These are phyloP conservation scores for Breviolum minutum DNA, from an alignment of 73 alveolate genomes.

Conservation along the genomic window DNA sequence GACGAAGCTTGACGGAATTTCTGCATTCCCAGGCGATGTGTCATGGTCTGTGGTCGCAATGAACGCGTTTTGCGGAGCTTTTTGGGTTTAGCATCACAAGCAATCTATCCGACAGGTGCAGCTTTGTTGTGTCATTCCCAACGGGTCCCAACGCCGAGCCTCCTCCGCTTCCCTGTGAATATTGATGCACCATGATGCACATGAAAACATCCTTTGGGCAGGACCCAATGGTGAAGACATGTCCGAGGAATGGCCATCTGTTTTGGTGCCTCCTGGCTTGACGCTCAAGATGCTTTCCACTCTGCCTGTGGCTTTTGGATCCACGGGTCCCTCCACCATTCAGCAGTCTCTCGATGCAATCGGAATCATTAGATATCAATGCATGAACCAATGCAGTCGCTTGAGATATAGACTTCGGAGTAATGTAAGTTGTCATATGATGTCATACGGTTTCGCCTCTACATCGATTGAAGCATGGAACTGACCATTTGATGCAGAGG, in stretches of 20 bases:
- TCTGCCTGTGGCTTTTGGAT: slow-evolving; percentile 56
- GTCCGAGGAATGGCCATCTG: background rate
- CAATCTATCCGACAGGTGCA: slow-evolving; percentile 25
- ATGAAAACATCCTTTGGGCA: background rate
- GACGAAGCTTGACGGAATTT: background rate
- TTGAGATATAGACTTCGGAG: background rate
- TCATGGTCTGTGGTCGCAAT: slow-evolving; percentile 15
- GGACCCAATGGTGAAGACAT: background rate
- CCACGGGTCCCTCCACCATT: slow-evolving; percentile 41
- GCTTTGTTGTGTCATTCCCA: background rate
- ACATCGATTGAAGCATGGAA: too few relatives aligned
- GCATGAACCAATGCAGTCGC: too few relatives aligned
- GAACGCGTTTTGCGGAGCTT: slow-evolving; percentile 72
- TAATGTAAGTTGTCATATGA: too few relatives aligned
- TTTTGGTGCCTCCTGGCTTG: slow-evolving; percentile 34
- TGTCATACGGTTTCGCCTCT: too few relatives aligned
- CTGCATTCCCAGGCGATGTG: background rate
- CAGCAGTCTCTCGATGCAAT: slow-evolving; percentile 45
- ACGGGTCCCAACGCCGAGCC: too few relatives aligned
- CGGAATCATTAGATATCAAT: too few relatives aligned
- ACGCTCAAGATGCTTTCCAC: slow-evolving; percentile 71
- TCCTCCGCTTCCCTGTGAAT: background rate
- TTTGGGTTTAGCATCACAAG: slow-evolving; percentile 51
- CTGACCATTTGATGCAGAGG: too few relatives aligned
- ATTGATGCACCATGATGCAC: background rate